Base-by-base conservation (phyloP, 2,329 filamentous ascomycete genomes). In the Thielaviopsis populi region DNA sequence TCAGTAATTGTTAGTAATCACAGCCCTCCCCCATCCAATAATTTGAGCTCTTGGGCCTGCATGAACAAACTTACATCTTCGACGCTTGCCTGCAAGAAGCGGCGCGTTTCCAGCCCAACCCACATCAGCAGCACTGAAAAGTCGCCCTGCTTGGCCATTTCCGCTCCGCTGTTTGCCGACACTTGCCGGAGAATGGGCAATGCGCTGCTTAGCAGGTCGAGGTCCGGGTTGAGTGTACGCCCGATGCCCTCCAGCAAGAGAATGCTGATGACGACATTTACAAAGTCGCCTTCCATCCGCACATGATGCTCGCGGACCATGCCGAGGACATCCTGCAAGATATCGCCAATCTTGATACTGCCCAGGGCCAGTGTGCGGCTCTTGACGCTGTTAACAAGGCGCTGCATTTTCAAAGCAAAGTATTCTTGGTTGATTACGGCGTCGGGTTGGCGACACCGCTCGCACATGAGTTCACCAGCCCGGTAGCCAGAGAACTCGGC, bases 401-500 rank as follows among this genome's bases (percentile, higher is more conserved):
- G 91, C 74, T 99, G 91, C 92, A 99, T 97, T 72, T 91, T 90
- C 65, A 97, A 78, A 0, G 92, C 91, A 71, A 97, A 99, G 0
- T 97, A 82, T 68, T 99, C 92, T 66, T 87, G 77, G 68, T 96
- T 88, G 24, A 96, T 79, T 1, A 99, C 94, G 1, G 88, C 88
- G 54, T 94, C 88, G 0, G 94, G 94, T 72, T 96, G 91, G 17
- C 92, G 86, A 71, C 91, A 97, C 54, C 94, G 85, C 73, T 96
- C 89, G 66, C 95, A 92, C 94, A 99, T 99, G 48, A 99, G 80
- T 67, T 95, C 85, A 0, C 94, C 94, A 3, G 92, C 91, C 72
- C 89, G 91, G 76, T 96, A 96, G 10, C 94, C 94, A 71, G 99
- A 91, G 69, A 99, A 99, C 70, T 96, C 92, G 17, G 94, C 94